Conservation (phyloP, 805 yeast species). For the Saccharomycopsis sp. region DNA sequence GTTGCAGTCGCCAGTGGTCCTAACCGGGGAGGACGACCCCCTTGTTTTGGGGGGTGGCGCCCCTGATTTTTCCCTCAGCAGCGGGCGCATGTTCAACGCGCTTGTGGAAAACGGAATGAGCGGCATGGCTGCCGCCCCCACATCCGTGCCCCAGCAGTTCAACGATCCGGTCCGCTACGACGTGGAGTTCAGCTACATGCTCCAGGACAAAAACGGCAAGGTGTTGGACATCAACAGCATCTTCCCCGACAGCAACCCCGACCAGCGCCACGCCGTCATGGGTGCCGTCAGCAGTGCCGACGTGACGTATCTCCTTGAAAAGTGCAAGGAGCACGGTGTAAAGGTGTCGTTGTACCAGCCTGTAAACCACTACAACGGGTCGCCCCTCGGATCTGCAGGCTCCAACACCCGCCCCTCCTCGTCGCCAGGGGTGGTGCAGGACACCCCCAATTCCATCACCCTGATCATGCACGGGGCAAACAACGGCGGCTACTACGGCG, state of each 20-base stretch:
- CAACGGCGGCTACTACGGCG: neutral
- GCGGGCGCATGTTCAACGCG: slow-evolving; percentile 21
- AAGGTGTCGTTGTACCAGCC: neutral
- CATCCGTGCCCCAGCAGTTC: neutral
- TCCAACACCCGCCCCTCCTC: neutral
- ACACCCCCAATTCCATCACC: neutral
- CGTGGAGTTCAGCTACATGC: neutral
- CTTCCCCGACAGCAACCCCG: neutral
- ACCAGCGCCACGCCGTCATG: slow-evolving; percentile 24
- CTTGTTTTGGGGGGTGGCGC: neutral
- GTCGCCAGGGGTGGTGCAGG: neutral
- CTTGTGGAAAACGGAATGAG: slow-evolving; percentile 20
- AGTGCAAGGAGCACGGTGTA: slow-evolving; percentile 33
- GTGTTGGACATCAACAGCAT: neutral
- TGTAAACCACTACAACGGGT: neutral
- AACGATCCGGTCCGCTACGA: neutral
- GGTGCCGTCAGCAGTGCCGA: slow-evolving; percentile 50
- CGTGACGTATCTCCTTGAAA: slow-evolving; percentile 48
- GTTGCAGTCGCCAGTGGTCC: slow-evolving; percentile 17
- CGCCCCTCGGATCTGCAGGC: neutral
- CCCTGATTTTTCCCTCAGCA: neutral
- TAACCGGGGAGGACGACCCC: slow-evolving; percentile 6
- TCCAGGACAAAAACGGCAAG: neutral
- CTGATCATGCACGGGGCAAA: neutral
- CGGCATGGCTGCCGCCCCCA: neutral